Conservation (phyloP, 345 rosid species). For the Eucalyptus regnans region DNA sequence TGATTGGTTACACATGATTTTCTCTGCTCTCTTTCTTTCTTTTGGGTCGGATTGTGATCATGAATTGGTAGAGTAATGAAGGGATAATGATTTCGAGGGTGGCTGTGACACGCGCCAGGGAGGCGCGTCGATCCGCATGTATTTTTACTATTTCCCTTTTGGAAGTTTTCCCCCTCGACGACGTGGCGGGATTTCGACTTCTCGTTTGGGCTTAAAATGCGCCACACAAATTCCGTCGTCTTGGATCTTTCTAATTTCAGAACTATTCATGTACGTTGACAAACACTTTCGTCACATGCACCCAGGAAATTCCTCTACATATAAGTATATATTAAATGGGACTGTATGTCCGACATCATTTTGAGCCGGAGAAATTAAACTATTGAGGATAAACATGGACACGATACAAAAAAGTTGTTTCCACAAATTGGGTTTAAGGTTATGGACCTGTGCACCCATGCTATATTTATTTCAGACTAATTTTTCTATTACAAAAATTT, state of each 20-base stretch:
- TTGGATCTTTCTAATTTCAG: background rate
- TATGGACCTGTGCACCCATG: accelerated
- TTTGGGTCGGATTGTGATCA: background rate
- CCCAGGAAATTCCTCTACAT: background rate
- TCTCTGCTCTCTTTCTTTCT: too few species aligned
- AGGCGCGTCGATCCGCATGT: background rate
- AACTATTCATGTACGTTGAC: background rate
- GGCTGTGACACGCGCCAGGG: background rate
- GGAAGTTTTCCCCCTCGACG: background rate
- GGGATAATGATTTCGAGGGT: background rate
- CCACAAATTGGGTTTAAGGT: background rate
- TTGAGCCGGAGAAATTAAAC: background rate
- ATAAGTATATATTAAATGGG: background rate
- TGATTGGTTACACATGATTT: too few species aligned
- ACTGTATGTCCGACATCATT: background rate
- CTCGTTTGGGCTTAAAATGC: background rate
- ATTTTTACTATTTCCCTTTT: background rate
- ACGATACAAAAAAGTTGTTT: background rate
- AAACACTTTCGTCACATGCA: too few species aligned
- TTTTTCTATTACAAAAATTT: background rate
- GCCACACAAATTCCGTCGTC: background rate
- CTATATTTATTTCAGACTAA: accelerated
- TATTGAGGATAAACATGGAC: background rate
- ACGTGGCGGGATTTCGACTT: slow-evolving; percentile 18
- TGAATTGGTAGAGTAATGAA: background rate